These are phyloP conservation scores for Penicillium steckii DNA, from an alignment of 495 filamentous ascomycete genomes.

Conservation along the genomic window DNA sequence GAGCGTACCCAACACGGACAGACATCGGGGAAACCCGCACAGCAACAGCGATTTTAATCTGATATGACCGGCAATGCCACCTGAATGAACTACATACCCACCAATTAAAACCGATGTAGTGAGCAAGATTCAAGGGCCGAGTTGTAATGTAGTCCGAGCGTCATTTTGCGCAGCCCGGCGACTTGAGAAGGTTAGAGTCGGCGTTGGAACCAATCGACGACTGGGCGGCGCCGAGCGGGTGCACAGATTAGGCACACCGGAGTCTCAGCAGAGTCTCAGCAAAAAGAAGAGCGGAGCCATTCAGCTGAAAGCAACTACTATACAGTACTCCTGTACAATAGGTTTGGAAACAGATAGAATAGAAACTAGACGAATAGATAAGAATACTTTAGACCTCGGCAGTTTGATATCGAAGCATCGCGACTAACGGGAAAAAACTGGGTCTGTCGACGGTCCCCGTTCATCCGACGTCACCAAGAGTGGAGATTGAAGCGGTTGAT, in stretches of 20 bases:
- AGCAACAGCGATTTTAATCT: constrained; percentile 8
- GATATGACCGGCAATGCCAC: constrained; percentile 17
- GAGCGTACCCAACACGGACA: constrained; percentile 11
- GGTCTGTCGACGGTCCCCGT: constrained; percentile 17
- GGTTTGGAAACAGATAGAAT: constrained; percentile 9
- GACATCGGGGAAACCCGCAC: constrained; percentile 19
- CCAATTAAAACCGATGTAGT: constrained; percentile 1
- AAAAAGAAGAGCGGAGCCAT: not conserved
- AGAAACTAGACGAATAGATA: not conserved
- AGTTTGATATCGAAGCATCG: constrained; percentile 2
- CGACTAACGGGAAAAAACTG: constrained; percentile 22
- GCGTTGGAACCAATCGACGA: not conserved
- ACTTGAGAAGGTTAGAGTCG: constrained; percentile 4
- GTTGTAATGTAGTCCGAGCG: not conserved
- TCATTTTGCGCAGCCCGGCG: constrained; percentile 6
- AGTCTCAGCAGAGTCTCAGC: not conserved
- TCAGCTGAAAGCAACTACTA: not conserved
- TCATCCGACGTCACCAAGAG: constrained; percentile 25
- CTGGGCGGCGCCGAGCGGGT: not conserved
- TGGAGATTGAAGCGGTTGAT: constrained; percentile 12
- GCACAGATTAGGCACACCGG: not conserved
- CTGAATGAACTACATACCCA: constrained; percentile 13
- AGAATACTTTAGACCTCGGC: constrained; percentile 17
- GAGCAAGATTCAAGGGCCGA: constrained; percentile 2
- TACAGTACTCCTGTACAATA: too few species aligned